Percentiles rank a stretch among this genome's conserved stretches.
phyloP scores from a whole-genome alignment of 2,329 filamentous ascomycete genomes.

The Diaporthe aspalathi region DNA sequence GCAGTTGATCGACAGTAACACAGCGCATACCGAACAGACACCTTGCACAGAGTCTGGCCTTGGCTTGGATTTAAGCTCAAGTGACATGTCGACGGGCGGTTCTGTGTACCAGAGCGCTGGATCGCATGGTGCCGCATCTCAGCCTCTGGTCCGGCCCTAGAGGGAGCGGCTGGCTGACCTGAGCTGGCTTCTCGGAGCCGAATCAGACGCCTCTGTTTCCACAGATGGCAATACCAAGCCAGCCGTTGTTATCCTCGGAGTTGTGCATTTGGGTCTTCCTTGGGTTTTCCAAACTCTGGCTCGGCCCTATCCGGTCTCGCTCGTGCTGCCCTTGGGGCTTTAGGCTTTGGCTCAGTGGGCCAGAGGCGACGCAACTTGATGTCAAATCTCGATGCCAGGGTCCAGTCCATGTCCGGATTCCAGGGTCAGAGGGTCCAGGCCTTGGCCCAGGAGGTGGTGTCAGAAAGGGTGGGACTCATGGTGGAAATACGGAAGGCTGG shows the following conservation, averaged over 20 bases:
- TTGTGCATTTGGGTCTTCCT: not conserved
- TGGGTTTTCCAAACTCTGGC: not conserved
- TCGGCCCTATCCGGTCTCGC: not conserved
- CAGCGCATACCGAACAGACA: not conserved
- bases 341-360: not conserved
- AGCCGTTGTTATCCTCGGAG: not conserved
- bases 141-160: not conserved
- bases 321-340: not conserved
- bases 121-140: no score
- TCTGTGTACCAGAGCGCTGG: conserved; percentile 14
- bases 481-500: conserved; percentile 11
- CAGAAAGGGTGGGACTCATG: conserved; percentile 12
- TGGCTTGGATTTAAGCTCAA: conserved; percentile 16
- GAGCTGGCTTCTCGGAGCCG: conserved; percentile 9
- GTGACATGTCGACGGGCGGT: conserved; percentile 8
- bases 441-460: not conserved
- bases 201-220: not conserved
- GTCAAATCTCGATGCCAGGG: not conserved
- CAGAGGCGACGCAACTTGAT: not conserved
- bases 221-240: not conserved
- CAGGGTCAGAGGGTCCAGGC: not conserved
- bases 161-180: not conserved
- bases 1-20: conserved; percentile 32
- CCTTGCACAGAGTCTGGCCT: conserved; percentile 1
- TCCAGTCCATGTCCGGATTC: conserved; percentile 1